Percentiles rank a stretch among this genome's conserved stretches.
phyloP scores from a whole-genome alignment of 257 asterid genomes.

The Nicotiana tomentosiformis region DNA sequence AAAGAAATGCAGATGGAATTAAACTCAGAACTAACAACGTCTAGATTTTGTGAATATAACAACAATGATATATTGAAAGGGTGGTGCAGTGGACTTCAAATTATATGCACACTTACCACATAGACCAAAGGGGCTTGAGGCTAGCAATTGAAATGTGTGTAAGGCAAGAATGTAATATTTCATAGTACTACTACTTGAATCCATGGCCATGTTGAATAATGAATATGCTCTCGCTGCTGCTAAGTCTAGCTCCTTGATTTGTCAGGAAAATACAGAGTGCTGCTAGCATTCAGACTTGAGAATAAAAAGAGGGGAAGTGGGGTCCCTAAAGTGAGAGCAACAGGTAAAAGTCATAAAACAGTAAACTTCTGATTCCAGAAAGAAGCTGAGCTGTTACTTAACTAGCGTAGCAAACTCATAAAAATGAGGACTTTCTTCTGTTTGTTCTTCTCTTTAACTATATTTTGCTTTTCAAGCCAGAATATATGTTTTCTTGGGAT shows the following conservation, averaged over 20 bases:
- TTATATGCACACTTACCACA: neutral
- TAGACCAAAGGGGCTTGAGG: neutral
- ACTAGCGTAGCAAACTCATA: neutral
- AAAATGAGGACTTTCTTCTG: neutral
- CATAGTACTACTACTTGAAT: neutral
- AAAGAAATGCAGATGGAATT: neutral
- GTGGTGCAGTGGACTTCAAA: too few species aligned
- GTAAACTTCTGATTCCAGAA: neutral
- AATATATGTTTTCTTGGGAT: slow-evolving; percentile 7
- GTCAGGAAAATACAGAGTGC: neutral
- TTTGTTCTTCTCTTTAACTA: neutral
- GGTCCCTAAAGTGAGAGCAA: neutral
- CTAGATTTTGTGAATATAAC: neutral
- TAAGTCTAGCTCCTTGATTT: neutral
- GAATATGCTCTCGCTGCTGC: neutral
- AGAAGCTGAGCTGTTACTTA: neutral
- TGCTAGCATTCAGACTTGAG: neutral
- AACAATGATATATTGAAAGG: neutral
- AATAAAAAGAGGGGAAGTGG: slow-evolving; percentile 1
- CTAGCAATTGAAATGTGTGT: neutral
- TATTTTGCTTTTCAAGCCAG: neutral
- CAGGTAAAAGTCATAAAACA: neutral
- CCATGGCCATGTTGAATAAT: neutral
- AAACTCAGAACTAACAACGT: neutral
- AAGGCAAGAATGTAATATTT: slow-evolving; percentile 5